A percentile compares a stretch with the other conserved stretches of the same genome.
Conservation (phyloP, 495 filamentous ascomycete species). For the Podospora pseudocomata region DNA sequence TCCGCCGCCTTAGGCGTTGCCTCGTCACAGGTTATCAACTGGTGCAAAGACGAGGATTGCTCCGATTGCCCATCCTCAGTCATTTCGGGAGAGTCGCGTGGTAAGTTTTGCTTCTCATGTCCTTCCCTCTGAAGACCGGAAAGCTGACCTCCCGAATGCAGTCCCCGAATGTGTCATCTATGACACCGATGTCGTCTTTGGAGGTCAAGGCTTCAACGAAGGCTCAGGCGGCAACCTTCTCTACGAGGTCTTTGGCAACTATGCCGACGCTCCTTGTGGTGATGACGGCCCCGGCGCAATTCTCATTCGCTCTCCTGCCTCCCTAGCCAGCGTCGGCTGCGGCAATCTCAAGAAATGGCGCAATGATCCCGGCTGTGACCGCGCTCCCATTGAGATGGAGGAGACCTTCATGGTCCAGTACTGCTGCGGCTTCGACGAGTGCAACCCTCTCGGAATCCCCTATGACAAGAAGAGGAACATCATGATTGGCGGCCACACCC, state of each 20-base stretch:
- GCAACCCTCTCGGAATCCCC: neutral
- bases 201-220: conserved; percentile 6
- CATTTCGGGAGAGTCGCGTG: neutral
- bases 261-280: neutral
- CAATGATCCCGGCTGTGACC: neutral
- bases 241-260: conserved; percentile 7
- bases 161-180: conserved; percentile 9
- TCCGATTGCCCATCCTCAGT: conserved; percentile 3
- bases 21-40: neutral
- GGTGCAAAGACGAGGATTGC: conserved; percentile 9
- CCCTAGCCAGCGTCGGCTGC: neutral
- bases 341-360: neutral
- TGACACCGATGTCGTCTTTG: conserved; percentile 8
- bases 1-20: neutral
- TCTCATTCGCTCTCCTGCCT: conserved; percentile 4
- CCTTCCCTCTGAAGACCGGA: neutral
- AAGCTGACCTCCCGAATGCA: neutral
- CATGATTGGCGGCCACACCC: conserved; percentile 6
- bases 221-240: neutral
- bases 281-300: neutral
- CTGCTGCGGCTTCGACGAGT: conserved; percentile 11
- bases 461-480: neutral
- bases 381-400: neutral
- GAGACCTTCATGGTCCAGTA: conserved; percentile 11
- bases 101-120: neutral